Evolutionary conservation across 2,329 filamentous ascomycete species (phyloP), one percentile per base, ranked within the genome.

Genomic region (Sclerotinia minor): DNA sequence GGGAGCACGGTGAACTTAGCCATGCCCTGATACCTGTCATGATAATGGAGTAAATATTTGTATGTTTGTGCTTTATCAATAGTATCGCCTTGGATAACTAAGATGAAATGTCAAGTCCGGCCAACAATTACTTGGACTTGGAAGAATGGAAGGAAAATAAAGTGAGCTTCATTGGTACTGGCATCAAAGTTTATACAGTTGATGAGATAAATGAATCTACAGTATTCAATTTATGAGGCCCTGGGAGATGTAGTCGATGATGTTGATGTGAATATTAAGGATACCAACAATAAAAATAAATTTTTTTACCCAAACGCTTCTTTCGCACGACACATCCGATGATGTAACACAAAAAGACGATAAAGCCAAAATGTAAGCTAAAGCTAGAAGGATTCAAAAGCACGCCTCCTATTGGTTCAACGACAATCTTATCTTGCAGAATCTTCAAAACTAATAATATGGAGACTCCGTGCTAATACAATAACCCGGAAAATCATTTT

Each of bases 401-500:
- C 3, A n/a, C 2, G 44, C 13, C 11, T 45, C 17, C 57, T 59
- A 63, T 63, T 63, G 59, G 59, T 26, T 1, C 15, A 24, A 26
- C 0, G 8, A 38, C 15, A 29, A 50, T 50, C 59, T 63, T 63
- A 63, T 63, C 59, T 57, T 41, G 59, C 59, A 63, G 45, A 63
- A 50, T 61, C 59, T 61, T 45, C 59, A 61, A 50, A 5, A 2
- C 38, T 17, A 41, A 41, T 15, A 41, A 41, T 15, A 41, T 15
- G 13, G 35, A 35, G 6, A 35, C 35, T 35, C 35, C 35, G 13
- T 41, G 3, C 38, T 41, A 41, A 17, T 6, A 41, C 38, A 41
- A 55, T 35, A 19, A 21, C n/a, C 45, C 29, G 24, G 44, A 49
- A 60, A 49, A 60, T 60, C 44, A 50, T 54, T 66, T 66, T 66